Base-by-base conservation (phyloP, 169 alveolate genomes). In the Plasmodium reichenowi region DNA sequence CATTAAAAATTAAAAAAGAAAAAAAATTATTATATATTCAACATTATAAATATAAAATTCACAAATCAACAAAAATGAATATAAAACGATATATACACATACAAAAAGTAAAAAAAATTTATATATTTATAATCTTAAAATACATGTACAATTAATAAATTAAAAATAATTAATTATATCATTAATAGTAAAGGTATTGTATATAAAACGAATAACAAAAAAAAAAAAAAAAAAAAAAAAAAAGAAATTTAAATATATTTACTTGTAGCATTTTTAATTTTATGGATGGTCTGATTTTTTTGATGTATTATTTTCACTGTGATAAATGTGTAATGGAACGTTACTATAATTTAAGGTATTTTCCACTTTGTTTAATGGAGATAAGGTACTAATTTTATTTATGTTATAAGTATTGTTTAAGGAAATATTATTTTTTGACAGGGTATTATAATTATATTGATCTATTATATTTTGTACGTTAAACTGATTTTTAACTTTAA, bases 381-480 rank as follows among this genome's bases (percentile, higher is more conserved):
- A 68, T 24, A 47, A 26, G 32, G 56, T 60, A 1, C 56, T 54
- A 26, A 26, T 12, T 22, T 86, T 22, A 56, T 56, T 29, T 68
- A 72, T 8, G 58, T 48, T 58, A 72, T 56, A 50, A 45, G 22
- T 10, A n/a, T 64, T 48, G 15, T 64, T 48, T 43, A 59, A 72
- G 10, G 74, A 47, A 38, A 64, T 52, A 59, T 59, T 86, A 48
- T 67, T 29, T 29, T 58, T 47, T 47, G 60, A 52, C 10, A 20
- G 32, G 32, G 71, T 74, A 43, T 56, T 72, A 47, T 86, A 86
- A 66, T 86, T 86, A 20, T 86, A 86, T 52, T 86, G 71, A 43
- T 86, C 76, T 67, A 86, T 24, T 52, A 86, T 59, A 52, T 86
- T 52, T 52, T 86, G 92, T 52, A 86, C 87, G 43, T 86, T 86